phyloP scores from a whole-genome alignment of 2,329 filamentous ascomycete genomes.

The Cadophora sp. region DNA sequence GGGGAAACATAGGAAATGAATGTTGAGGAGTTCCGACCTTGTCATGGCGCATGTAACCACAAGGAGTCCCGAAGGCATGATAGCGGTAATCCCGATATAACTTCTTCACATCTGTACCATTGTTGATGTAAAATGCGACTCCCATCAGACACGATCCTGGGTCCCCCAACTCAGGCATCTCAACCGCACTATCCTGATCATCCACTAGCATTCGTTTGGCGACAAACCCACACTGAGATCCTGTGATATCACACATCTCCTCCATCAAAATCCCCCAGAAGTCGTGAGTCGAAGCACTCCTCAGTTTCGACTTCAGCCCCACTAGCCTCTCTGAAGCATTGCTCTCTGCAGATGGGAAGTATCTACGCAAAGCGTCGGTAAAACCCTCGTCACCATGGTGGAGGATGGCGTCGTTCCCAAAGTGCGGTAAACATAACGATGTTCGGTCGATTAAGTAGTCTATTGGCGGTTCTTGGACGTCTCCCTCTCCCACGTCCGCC shows the following conservation, averaged over 20 bases:
- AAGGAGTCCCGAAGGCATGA: conserved; percentile 66
- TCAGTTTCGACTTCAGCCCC: conserved; percentile 62
- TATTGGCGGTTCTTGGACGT: conserved; percentile 24
- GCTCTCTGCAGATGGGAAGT: conserved; percentile 59
- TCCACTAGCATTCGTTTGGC: conserved; percentile 67
- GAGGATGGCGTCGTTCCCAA: conserved; percentile 35
- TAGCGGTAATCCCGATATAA: conserved; percentile 68
- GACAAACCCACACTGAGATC: conserved; percentile 72
- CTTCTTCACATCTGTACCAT: conserved; percentile 58
- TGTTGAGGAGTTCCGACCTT: conserved; percentile 50
- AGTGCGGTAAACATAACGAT: conserved; percentile 43
- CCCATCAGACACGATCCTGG: conserved; percentile 68
- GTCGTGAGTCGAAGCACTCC: conserved; percentile 58
- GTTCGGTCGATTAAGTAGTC: conserved; percentile 38
- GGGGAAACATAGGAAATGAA: not conserved
- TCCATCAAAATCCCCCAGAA: conserved; percentile 72
- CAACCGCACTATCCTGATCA: conserved; percentile 62
- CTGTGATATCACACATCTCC: conserved; percentile 66
- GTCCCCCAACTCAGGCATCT: conserved; percentile 66
- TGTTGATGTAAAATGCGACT: conserved; percentile 70
- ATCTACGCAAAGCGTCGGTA: conserved; percentile 38
- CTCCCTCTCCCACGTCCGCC: conserved; percentile 21
- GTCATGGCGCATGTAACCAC: conserved; percentile 74
- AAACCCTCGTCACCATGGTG: conserved; percentile 44
- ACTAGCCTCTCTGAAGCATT: conserved; percentile 67